These are phyloP conservation scores for Penicillium sp. DNA, from an alignment of 2,329 filamentous ascomycete genomes.

Conservation along the genomic window DNA sequence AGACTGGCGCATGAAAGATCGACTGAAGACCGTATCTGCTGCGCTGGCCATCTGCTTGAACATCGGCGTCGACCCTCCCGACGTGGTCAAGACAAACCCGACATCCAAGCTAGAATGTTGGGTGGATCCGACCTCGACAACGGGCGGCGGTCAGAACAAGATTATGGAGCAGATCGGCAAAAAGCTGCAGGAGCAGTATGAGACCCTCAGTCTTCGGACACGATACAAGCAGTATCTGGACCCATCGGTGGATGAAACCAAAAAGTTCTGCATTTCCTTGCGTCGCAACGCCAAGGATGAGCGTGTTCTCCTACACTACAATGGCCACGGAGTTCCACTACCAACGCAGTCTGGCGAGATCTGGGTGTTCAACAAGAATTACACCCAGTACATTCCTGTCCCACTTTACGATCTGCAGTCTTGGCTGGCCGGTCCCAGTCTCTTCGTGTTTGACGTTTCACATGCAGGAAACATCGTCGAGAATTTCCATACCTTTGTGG, in stretches of 20 bases:
- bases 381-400: conserved; percentile 97
- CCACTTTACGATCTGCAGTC: conserved; percentile 91
- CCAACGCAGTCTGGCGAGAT: conserved; percentile 94
- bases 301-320: conserved; percentile 95
- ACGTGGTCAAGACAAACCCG: conserved; percentile 91
- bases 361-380: conserved; percentile 99
- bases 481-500: conserved; percentile 90
- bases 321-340: conserved; percentile 93
- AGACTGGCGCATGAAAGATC: conserved; percentile 96
- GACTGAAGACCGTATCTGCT: conserved; percentile 93
- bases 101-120: conserved; percentile 93
- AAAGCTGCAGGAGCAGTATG: conserved; percentile 91
- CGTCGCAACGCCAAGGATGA: conserved; percentile 93
- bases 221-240: conserved; percentile 96
- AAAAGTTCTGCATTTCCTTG: conserved; percentile 88
- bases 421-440: conserved; percentile 90
- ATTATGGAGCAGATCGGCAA: conserved; percentile 93
- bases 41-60: conserved; percentile 93
- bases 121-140: conserved; percentile 82
- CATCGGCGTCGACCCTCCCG: conserved; percentile 93
- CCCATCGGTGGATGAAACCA: conserved; percentile 93
- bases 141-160: conserved; percentile 68
- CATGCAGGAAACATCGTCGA: conserved; percentile 92
- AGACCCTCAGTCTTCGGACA: conserved; percentile 90
- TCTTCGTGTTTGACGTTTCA: conserved; percentile 97